phyloP scores from a whole-genome alignment of 257 asterid genomes.

The Plantago ovata region DNA sequence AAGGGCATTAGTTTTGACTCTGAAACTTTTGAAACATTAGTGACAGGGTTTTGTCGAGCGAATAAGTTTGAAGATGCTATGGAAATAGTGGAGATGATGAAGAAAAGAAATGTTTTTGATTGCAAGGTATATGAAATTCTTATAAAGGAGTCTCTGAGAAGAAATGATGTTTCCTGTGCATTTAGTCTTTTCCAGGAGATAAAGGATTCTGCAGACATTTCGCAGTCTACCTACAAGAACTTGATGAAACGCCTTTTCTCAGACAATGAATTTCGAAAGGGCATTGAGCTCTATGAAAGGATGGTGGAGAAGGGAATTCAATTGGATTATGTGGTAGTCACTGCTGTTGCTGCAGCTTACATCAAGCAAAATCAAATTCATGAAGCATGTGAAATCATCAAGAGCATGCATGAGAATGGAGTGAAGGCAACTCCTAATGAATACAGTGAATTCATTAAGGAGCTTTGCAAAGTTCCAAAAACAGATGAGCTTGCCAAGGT shows the following conservation, averaged over 20 bases:
- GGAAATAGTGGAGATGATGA: constrained; percentile 76
- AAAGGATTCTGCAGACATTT: constrained; percentile 40
- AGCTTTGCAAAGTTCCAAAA: constrained; percentile 55
- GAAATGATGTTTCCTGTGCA: constrained; percentile 52
- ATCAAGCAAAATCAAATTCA: constrained; percentile 46
- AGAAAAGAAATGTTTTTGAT: constrained; percentile 42
- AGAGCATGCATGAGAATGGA: constrained; percentile 53
- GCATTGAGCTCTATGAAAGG: constrained; percentile 55
- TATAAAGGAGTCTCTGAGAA: constrained; percentile 48
- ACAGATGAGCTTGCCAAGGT: constrained; percentile 52
- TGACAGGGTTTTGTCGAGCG: constrained; percentile 71
- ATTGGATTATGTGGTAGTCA: constrained; percentile 57
- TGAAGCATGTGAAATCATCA: constrained; percentile 57
- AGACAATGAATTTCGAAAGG: constrained; percentile 54
- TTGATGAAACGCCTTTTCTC: constrained; percentile 62
- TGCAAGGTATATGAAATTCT: constrained; percentile 43
- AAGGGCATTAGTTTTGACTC: constrained; percentile 43
- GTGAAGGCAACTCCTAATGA: constrained; percentile 47
- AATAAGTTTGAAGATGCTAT: constrained; percentile 63
- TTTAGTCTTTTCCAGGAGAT: constrained; percentile 46
- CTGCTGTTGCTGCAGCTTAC: constrained; percentile 60
- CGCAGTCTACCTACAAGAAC: constrained; percentile 52
- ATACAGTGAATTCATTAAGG: constrained; percentile 48
- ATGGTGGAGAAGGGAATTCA: constrained; percentile 54
- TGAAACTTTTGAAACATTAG: constrained; percentile 45